phyloP scores from a whole-genome alignment of 2,329 filamentous ascomycete species.

The Hypoxylon sp. region DNA sequence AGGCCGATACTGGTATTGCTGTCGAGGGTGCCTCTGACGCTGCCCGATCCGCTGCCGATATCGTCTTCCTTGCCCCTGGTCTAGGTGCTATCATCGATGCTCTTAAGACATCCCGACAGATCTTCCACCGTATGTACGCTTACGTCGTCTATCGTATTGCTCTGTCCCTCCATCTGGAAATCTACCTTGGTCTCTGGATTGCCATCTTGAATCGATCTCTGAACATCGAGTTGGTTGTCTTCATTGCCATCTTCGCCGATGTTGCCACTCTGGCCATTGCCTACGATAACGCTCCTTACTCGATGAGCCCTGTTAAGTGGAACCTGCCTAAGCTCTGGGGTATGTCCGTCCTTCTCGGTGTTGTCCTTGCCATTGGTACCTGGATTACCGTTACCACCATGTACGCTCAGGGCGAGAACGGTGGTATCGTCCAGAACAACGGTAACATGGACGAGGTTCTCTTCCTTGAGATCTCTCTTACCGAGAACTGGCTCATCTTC shows the following conservation, averaged over 20 bases:
- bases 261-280: conserved; percentile 93
- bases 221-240: conserved; percentile 90
- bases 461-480: conserved; percentile 91
- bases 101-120: conserved; percentile 92
- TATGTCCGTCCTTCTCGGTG: conserved; percentile 86
- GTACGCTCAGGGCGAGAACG: conserved; percentile 73
- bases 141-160: conserved; percentile 97
- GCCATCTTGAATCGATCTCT: conserved; percentile 87
- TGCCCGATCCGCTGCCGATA: conserved; percentile 91
- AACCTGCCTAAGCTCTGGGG: conserved; percentile 95
- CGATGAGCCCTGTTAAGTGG: conserved; percentile 91
- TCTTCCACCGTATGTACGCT: conserved; percentile 97
- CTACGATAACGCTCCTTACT: conserved; percentile 93
- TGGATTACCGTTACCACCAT: conserved; percentile 94
- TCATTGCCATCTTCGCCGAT: conserved; percentile 95
- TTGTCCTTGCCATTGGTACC: conserved; percentile 85
- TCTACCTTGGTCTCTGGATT: conserved; percentile 93
- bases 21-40: conserved; percentile 94
- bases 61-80: conserved; percentile 92
- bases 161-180: conserved; percentile 89
- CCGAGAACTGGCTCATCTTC: conserved; percentile 97
- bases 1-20: conserved; percentile 96
- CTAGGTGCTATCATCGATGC: conserved; percentile 94
- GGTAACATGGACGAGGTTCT: conserved; percentile 85
- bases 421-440: conserved; percentile 91